Percentiles rank a stretch among this genome's conserved stretches.
These are phyloP conservation scores for Cicer pinnatifidum DNA, from an alignment of 306 rosid genomes.

Conservation along the genomic window DNA sequence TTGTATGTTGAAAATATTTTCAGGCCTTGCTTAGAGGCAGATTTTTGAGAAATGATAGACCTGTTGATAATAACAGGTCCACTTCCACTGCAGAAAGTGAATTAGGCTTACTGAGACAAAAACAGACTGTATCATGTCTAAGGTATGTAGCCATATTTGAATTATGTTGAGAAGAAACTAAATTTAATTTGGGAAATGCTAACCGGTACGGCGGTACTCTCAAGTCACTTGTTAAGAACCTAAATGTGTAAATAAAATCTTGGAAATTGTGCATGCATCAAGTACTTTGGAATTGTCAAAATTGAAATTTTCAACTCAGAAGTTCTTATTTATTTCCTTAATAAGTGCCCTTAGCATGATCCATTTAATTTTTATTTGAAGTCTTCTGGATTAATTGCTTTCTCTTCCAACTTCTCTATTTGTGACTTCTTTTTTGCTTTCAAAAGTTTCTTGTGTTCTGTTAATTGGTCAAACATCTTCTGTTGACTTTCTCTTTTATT, in stretches of 20 bases:
- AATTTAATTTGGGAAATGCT: not conserved
- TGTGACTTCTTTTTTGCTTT: not conserved
- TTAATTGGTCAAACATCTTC: conserved; percentile 13
- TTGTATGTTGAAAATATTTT: conserved; percentile 41
- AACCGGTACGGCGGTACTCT: no score
- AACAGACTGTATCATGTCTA: conserved; percentile 88
- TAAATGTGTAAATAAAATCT: no score
- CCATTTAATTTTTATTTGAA: conserved; percentile 6
- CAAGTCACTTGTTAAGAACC: no score
- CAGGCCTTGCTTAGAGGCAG: conserved; percentile 97
- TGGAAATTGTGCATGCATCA: no score
- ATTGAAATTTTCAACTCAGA: no score
- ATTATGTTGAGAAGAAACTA: conserved; percentile 16
- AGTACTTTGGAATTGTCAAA: no score
- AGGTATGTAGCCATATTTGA: conserved; percentile 61
- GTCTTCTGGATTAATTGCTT: conserved; percentile 33
- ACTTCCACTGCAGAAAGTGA: conserved; percentile 86
- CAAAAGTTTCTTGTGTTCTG: conserved; percentile 3
- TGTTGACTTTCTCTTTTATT: conserved; percentile 29
- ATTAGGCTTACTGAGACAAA: conserved; percentile 84
- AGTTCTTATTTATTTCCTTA: no score
- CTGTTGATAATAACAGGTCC: conserved; percentile 62
- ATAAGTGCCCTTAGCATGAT: no score
- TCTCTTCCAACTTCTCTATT: conserved; percentile 1
- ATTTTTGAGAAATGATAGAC: conserved; percentile 86